Evolutionary conservation across 2,329 filamentous ascomycete genomes (phyloP).

Genomic region (Aspergillus awamori): DNA sequence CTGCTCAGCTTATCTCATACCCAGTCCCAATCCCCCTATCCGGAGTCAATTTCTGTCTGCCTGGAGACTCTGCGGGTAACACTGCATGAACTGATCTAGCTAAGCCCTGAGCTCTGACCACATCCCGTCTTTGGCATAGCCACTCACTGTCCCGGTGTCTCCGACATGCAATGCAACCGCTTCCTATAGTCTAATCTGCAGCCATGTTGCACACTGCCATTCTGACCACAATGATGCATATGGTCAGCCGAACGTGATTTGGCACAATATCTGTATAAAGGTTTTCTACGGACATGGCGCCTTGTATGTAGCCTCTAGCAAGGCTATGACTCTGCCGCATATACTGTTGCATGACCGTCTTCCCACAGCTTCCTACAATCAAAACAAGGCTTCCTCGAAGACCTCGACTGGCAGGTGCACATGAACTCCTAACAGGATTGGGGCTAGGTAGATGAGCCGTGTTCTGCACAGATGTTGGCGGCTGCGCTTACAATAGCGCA

Average conservation of each 20-base stretch:
- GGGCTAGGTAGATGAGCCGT: slow-evolving; percentile 49
- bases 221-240: slow-evolving; percentile 9
- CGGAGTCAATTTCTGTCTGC: background rate
- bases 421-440: slow-evolving; percentile 44
- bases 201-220: slow-evolving; percentile 19
- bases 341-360: background rate
- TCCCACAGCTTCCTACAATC: background rate
- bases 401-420: slow-evolving; percentile 11
- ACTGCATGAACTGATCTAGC: background rate
- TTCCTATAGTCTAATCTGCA: background rate
- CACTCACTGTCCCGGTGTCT: background rate
- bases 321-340: background rate
- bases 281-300: background rate
- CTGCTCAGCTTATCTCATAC: background rate
- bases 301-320: background rate
- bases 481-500: slow-evolving; percentile 46
- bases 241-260: background rate
- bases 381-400: background rate
- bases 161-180: background rate
- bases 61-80: background rate
- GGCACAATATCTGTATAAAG: background rate
- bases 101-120: slow-evolving; percentile 9
- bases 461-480: slow-evolving; percentile 47
- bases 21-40: background rate
- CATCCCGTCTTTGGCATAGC: background rate